A percentile compares a stretch with the other conserved stretches of the same genome.
These are phyloP conservation scores for Selenicereus undatus DNA, from an alignment of 148 eudicot species.

Conservation along the genomic window DNA sequence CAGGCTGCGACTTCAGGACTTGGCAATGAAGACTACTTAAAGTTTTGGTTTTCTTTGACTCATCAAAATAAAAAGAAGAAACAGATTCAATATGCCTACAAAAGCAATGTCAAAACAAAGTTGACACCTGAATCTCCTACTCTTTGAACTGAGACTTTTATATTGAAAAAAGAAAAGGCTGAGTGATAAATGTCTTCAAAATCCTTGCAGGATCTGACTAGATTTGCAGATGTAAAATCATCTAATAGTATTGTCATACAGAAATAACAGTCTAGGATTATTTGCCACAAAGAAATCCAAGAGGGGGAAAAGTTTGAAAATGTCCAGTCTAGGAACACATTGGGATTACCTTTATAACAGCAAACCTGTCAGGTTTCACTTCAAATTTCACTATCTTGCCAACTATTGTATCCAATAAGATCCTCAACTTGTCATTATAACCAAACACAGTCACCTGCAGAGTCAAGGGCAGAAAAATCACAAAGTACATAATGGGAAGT, in stretches of 20 bases:
- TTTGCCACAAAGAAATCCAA: not conserved
- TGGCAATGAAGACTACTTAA: not conserved
- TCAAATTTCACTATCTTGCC: conserved; percentile 80
- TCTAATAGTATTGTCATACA: too few relatives aligned
- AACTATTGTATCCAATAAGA: conserved; percentile 73
- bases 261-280: not conserved
- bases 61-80: not conserved
- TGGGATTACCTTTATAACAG: conserved; percentile 75
- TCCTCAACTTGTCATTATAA: conserved; percentile 87
- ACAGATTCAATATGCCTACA: not conserved
- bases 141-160: not conserved
- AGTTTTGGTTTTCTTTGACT: not conserved
- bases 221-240: too few relatives aligned
- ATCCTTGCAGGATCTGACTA: not conserved
- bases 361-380: conserved; percentile 89
- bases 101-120: not conserved
- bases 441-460: conserved; percentile 79
- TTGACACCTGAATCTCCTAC: not conserved
- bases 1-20: not conserved
- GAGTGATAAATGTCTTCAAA: not conserved
- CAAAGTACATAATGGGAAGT: not conserved
- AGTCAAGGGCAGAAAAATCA: not conserved
- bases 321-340: conserved; percentile 3
- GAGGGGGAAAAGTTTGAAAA: too few relatives aligned
- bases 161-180: not conserved